phyloP scores from a whole-genome alignment of 2,329 filamentous ascomycete species.

The Calonectria fujianensis region DNA sequence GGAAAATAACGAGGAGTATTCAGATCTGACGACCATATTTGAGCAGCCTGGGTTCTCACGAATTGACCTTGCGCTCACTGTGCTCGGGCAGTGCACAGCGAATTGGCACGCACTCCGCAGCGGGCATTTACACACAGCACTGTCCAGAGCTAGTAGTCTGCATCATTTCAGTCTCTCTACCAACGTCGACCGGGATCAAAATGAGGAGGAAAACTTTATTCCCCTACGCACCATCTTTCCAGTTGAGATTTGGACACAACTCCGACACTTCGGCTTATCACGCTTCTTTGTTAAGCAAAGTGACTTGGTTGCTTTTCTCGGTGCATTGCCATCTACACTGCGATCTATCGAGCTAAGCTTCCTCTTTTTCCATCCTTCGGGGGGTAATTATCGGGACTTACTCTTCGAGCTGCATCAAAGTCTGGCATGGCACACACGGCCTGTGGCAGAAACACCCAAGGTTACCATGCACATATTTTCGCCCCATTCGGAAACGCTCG shows the following conservation, averaged over 20 bases:
- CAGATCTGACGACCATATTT: background rate
- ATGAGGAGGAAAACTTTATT: background rate
- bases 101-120: background rate
- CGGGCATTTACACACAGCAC: background rate
- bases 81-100: background rate
- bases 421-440: background rate
- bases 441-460: background rate
- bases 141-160: background rate
- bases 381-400: background rate
- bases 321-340: background rate
- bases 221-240: background rate
- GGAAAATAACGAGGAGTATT: background rate
- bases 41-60: background rate
- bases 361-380: background rate
- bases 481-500: no score
- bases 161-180: background rate
- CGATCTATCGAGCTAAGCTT: background rate
- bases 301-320: background rate
- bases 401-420: background rate
- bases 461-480: background rate
- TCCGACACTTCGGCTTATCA: background rate
- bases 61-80: background rate
- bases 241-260: background rate
- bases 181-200: background rate
- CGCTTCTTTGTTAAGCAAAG: background rate